These are phyloP conservation scores for Selaginella moellendorffii DNA, from an alignment of 75 land plant genomes.

Conservation along the genomic window DNA sequence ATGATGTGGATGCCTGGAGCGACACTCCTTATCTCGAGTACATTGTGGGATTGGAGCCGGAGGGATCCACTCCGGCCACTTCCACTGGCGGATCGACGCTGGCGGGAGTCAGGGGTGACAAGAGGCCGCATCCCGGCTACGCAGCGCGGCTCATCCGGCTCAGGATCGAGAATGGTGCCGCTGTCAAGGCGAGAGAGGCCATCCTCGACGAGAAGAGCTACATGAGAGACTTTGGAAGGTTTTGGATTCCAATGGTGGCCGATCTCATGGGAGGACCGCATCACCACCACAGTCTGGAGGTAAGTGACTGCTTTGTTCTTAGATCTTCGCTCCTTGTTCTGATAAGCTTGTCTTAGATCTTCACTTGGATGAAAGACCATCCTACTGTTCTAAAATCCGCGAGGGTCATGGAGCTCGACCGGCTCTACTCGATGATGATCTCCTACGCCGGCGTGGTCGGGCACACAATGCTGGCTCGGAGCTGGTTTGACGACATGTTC, in stretches of 20 bases:
- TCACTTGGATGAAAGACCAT: not conserved
- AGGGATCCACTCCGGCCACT: not conserved
- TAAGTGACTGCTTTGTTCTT: not conserved
- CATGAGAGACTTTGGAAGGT: not conserved
- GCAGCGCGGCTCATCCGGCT: not conserved
- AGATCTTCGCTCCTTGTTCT: not conserved
- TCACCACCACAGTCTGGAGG: not conserved
- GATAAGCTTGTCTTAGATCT: not conserved
- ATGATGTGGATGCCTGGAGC: not conserved
- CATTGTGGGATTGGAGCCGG: not conserved
- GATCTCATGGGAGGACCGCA: not conserved
- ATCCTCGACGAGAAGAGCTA: not conserved
- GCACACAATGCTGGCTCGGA: not conserved
- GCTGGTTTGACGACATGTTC: not conserved
- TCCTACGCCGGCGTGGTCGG: not conserved
- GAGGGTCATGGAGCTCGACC: not conserved
- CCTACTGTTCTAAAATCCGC: not conserved
- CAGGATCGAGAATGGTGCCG: not conserved
- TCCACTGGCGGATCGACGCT: not conserved
- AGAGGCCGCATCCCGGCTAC: not conserved
- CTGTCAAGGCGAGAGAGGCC: not conserved
- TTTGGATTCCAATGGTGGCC: not conserved
- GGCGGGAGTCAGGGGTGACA: not conserved
- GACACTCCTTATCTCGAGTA: not conserved
- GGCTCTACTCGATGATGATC: not conserved